Evolutionary conservation across 305 asterid species (phyloP).

Genomic region (Fraxinus velutina): DNA sequence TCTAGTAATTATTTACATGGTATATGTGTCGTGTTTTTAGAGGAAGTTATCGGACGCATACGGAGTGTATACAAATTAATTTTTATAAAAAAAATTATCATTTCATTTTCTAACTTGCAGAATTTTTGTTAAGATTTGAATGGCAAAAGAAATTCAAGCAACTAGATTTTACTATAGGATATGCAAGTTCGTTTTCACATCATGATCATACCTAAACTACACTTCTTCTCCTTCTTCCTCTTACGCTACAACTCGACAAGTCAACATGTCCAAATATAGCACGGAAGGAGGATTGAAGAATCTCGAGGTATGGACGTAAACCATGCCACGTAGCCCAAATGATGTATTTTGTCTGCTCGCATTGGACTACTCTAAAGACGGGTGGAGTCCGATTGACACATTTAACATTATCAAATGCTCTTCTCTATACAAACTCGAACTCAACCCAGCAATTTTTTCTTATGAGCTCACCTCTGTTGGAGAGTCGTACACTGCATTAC

Average conservation of each 20-base stretch:
- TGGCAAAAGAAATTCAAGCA: background rate
- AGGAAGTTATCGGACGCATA: background rate
- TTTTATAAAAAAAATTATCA: too few relatives aligned
- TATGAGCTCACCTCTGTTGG: background rate
- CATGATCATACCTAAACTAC: background rate
- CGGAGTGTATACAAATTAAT: background rate
- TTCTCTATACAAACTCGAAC: background rate
- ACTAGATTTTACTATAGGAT: background rate
- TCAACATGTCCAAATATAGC: background rate
- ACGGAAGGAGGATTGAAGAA: background rate
- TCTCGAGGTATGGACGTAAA: background rate
- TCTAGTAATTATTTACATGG: background rate
- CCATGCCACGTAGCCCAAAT: background rate
- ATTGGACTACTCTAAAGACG: background rate
- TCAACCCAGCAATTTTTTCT: background rate
- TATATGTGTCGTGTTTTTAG: background rate
- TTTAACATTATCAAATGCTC: background rate
- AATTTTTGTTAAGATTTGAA: background rate
- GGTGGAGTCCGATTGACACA: background rate
- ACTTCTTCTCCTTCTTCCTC: background rate
- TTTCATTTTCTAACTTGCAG: background rate
- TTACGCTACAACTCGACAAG: background rate
- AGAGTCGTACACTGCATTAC: background rate
- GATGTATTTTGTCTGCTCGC: background rate
- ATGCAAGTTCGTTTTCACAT: background rate